These are phyloP conservation scores for Peniophora sp. DNA, from an alignment of 1,284 basidiomycete species.

Conservation along the genomic window DNA sequence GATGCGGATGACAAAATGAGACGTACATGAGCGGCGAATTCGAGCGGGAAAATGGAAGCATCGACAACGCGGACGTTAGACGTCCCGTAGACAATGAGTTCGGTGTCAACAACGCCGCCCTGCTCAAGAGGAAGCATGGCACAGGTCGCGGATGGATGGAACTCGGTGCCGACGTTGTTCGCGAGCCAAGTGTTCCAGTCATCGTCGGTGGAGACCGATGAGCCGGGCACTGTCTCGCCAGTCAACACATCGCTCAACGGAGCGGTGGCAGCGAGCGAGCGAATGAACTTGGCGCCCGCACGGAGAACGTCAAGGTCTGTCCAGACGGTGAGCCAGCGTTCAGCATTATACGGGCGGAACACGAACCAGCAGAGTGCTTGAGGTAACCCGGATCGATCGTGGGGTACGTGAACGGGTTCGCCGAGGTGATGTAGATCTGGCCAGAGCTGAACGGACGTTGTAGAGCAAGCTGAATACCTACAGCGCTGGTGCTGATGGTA, in stretches of 20 bases:
- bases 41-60: slow-evolving; percentile 46
- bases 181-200: slow-evolving; percentile 41
- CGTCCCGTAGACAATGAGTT: slow-evolving; percentile 57
- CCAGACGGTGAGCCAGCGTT: slow-evolving; percentile 5
- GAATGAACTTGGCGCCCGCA: slow-evolving; percentile 46
- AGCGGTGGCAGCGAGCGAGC: slow-evolving; percentile 31
- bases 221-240: slow-evolving; percentile 31
- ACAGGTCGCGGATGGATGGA: slow-evolving; percentile 52
- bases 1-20: slow-evolving; percentile 6
- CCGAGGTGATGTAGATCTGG: slow-evolving; percentile 37
- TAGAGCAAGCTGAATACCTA: slow-evolving; percentile 57
- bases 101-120: slow-evolving; percentile 61
- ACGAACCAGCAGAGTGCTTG: slow-evolving; percentile 36
- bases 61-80: slow-evolving; percentile 46
- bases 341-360: neutral
- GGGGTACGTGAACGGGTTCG: slow-evolving; percentile 46
- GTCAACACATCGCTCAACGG: slow-evolving; percentile 28
- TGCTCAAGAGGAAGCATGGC: slow-evolving; percentile 53
- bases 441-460: slow-evolving; percentile 55
- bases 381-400: slow-evolving; percentile 60
- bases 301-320: slow-evolving; percentile 47
- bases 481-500: slow-evolving; percentile 33
- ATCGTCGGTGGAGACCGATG: slow-evolving; percentile 30
- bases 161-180: slow-evolving; percentile 34
- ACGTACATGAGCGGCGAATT: slow-evolving; percentile 43